These are phyloP conservation scores for Aspergillus sclerotiicarbonarius DNA, from an alignment of 495 filamentous ascomycete genomes.

Conservation along the genomic window DNA sequence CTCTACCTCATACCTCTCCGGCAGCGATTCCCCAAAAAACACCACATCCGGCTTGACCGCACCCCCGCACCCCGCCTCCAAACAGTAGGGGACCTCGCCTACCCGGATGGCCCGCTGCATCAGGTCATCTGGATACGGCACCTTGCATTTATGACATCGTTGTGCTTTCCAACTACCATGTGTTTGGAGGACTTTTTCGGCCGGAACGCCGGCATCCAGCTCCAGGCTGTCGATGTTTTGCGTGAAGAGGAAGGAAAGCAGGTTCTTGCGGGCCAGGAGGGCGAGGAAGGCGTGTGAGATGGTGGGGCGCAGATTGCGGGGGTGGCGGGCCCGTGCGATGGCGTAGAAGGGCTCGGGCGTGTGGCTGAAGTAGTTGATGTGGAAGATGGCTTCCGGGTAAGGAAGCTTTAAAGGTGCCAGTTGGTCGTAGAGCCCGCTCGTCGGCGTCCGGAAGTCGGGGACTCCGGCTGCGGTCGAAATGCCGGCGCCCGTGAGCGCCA, in stretches of 20 bases:
- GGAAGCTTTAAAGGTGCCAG: slow-evolving; percentile 75
- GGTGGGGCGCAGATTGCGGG: slow-evolving; percentile 79
- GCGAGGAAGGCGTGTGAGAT: slow-evolving; percentile 72
- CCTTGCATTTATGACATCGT: slow-evolving; percentile 74
- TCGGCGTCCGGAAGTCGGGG: slow-evolving; percentile 75
- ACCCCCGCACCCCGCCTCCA: slow-evolving; percentile 58
- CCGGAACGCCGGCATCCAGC: slow-evolving; percentile 71
- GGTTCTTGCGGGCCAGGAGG: slow-evolving; percentile 62
- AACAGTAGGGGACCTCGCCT: slow-evolving; percentile 67
- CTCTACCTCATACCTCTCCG: slow-evolving; percentile 59
- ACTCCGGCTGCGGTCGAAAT: slow-evolving; percentile 67
- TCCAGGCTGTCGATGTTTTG: slow-evolving; percentile 94
- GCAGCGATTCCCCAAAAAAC: slow-evolving; percentile 84
- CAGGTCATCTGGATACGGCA: slow-evolving; percentile 57
- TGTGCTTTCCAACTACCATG: slow-evolving; percentile 86
- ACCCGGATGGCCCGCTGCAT: slow-evolving; percentile 63
- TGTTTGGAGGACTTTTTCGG: slow-evolving; percentile 71
- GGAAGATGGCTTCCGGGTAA: slow-evolving; percentile 69
- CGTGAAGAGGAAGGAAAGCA: slow-evolving; percentile 78
- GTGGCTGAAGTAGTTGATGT: slow-evolving; percentile 73
- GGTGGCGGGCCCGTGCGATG: too few species aligned
- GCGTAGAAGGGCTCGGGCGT: slow-evolving; percentile 85
- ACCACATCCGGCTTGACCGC: slow-evolving; percentile 92
- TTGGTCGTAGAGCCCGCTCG: slow-evolving; percentile 77
- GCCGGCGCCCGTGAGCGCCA: slow-evolving; percentile 29